Percentiles rank a stretch among this genome's conserved stretches.
Evolutionary conservation across 305 asterid genomes (phyloP).

Genomic region (Solanum hybrid): DNA sequence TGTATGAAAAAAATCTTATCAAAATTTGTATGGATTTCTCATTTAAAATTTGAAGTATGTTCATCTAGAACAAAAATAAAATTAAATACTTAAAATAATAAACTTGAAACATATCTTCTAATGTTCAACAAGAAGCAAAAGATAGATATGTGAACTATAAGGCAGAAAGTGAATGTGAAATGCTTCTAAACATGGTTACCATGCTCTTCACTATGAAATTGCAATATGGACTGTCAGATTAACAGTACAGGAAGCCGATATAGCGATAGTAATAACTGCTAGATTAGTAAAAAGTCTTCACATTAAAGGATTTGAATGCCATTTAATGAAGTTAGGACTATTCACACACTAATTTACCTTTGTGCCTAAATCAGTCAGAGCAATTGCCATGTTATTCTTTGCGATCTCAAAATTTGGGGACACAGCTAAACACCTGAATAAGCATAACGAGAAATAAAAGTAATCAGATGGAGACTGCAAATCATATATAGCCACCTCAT

Average conservation of each 20-base stretch:
- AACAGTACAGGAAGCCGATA: background rate
- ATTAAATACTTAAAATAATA: too few relatives aligned
- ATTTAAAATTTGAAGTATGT: background rate
- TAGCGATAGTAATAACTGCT: background rate
- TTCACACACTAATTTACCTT: slow-evolving; percentile 42
- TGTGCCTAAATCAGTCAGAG: slow-evolving; percentile 98
- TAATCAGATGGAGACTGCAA: slow-evolving; percentile 17
- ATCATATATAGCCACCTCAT: slow-evolving; percentile 4
- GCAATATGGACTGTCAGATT: background rate
- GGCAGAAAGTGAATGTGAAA: background rate
- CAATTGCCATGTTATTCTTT: slow-evolving; percentile 98
- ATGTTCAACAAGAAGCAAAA: background rate
- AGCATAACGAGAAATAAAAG: slow-evolving; percentile 9
- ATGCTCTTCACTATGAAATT: background rate
- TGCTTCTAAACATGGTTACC: background rate
- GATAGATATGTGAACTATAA: background rate
- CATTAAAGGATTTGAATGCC: background rate
- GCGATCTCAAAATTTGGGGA: slow-evolving; percentile 99
- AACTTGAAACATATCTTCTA: background rate
- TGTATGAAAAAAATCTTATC: background rate
- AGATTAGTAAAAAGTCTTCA: background rate
- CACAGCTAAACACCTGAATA: slow-evolving; percentile 82
- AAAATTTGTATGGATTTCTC: background rate
- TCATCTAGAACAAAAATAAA: background rate
- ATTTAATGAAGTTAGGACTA: background rate